Evolutionary conservation across 108 stramenopile genomes (phyloP), one percentile per base, ranked within the genome.

Genomic region (Mayamaea pseudoterrestris): DNA sequence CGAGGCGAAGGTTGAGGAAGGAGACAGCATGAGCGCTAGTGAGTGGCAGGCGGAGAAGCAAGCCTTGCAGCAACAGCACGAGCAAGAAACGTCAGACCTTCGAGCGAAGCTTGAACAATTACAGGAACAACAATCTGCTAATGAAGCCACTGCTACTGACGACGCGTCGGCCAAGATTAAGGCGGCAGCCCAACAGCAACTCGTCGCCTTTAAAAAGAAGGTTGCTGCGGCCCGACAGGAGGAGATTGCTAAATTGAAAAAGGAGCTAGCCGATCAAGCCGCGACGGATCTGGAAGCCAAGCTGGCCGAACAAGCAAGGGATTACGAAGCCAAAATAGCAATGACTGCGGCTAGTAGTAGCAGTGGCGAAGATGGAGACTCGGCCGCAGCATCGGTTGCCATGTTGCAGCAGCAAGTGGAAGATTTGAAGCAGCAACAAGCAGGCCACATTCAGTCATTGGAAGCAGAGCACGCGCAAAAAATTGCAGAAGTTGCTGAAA

Each of bases 171-270:
- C 59, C 21, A 54, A 65, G 26, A 35, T 71, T 17, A 77, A 77
- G 35, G 45, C 51, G 32, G 60, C 60, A 18, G 74, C 74, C 9
- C 53, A 65, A 17, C 14, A 35, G 40, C 74, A 76, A 36, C 36
- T 76, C 2, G 47, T 46, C 37, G 55, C 41, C 22, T 69, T 76
- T 41, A 76, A 76, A 29, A 67, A 70, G 49, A 76, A 76, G 52
- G 61, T 76, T 23, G 65, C 65, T 1, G 48, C 61, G 20, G 74
- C 74, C 21, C 58, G 70, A 21, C 34, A 55, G 30, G 53, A 60
- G 5, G 75, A 77, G 41, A 0, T 74, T 17, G 63, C 73, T 13
- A 52, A 57, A 5, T 21, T 70, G 6, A 25, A 48, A 7, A 24
- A 45, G 23, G 36, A 65, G 14, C 37, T 43, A 7, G 47, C 41